Percentiles rank a stretch among this genome's conserved stretches.
Evolutionary conservation across 2,329 filamentous ascomycete species (phyloP).

Genomic region (Colletotrichum caudatum): DNA sequence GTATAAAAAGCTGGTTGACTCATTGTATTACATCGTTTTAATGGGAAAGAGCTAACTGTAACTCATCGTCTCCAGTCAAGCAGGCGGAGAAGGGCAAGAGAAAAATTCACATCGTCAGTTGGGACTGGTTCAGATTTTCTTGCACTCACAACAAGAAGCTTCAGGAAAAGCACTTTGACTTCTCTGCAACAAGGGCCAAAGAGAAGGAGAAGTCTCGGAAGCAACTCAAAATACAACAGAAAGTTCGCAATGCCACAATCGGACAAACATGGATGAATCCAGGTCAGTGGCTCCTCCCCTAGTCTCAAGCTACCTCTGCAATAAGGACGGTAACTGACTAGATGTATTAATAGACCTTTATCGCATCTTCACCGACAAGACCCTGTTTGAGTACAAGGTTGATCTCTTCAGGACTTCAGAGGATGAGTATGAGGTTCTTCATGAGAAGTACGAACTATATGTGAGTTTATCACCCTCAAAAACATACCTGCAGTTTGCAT

Average conservation of each 20-base stretch:
- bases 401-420: conserved; percentile 54
- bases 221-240: conserved; percentile 52
- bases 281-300: conserved; percentile 54
- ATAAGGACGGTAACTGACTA: background rate
- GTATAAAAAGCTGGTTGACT: background rate
- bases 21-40: background rate
- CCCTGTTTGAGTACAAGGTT: conserved; percentile 73
- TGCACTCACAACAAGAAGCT: conserved; percentile 47
- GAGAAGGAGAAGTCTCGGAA: conserved; percentile 50
- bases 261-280: conserved; percentile 61
- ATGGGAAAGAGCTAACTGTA: conserved; percentile 1
- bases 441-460: conserved; percentile 61
- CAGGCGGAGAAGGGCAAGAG: conserved; percentile 52
- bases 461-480: conserved; percentile 57
- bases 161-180: conserved; percentile 56
- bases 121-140: conserved; percentile 67
- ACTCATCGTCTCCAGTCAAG: conserved; percentile 50
- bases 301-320: background rate
- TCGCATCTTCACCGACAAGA: conserved; percentile 72
- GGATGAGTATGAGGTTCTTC: conserved; percentile 30
- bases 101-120: conserved; percentile 57
- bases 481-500: background rate
- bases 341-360: conserved; percentile 63
- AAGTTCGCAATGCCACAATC: conserved; percentile 49
- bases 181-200: conserved; percentile 45